Percentiles rank a stretch among this genome's conserved stretches.
Evolutionary conservation across 805 yeast species (phyloP).

Genomic region (Ascoidea tarda): DNA sequence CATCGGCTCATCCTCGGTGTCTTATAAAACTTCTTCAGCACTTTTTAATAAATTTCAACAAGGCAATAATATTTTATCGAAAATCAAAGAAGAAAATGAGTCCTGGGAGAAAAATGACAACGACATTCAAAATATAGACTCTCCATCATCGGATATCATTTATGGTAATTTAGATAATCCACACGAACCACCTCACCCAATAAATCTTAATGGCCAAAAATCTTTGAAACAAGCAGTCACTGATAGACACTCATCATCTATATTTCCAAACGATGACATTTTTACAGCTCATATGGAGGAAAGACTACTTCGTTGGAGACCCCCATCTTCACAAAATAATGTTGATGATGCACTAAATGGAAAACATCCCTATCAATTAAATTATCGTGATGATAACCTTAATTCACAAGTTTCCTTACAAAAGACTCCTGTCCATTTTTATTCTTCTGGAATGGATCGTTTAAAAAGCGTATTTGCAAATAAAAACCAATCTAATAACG

Average conservation of each 20-base stretch:
- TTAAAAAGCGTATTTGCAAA: no score
- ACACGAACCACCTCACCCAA: background rate
- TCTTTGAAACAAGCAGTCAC: background rate
- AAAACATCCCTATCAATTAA: constrained; percentile 12
- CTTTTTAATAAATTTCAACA: no score
- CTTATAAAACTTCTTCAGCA: no score
- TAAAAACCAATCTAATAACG: no score
- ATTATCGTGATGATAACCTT: no score
- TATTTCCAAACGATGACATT: background rate
- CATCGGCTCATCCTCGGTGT: no score
- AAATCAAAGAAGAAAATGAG: background rate
- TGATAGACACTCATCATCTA: background rate
- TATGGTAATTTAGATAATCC: background rate
- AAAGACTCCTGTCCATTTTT: no score
- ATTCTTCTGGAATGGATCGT: no score
- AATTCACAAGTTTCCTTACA: no score
- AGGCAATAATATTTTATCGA: background rate
- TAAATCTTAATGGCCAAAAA: background rate
- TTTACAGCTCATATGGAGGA: constrained; percentile 16
- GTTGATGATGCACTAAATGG: constrained; percentile 15
- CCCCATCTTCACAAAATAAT: constrained; percentile 13
- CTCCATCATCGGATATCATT: constrained; percentile 5
- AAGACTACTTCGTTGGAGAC: constrained; percentile 18
- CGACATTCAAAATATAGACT: background rate
- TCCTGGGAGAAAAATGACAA: no score